Evolutionary conservation across 2,329 filamentous ascomycete genomes (phyloP).

Genomic region (Fusarium udum): DNA sequence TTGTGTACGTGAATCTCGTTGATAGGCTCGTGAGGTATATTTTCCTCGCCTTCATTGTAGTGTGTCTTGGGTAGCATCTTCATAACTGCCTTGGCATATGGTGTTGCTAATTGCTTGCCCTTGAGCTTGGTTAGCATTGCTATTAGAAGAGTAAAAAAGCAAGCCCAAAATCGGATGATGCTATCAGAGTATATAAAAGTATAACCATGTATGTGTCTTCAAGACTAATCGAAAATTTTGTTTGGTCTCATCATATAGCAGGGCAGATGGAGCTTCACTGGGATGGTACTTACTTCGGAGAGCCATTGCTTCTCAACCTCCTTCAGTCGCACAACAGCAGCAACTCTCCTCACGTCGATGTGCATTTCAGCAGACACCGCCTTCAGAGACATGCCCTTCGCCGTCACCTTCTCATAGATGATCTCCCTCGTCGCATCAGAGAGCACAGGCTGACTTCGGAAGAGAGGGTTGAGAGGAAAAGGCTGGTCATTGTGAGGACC

Average conservation of each 20-base stretch:
- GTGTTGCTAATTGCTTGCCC: slow-evolving; percentile 79
- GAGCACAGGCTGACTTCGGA: slow-evolving; percentile 76
- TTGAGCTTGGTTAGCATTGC: slow-evolving; percentile 51
- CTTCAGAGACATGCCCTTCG: slow-evolving; percentile 74
- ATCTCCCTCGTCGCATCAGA: slow-evolving; percentile 76
- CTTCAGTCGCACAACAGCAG: slow-evolving; percentile 85
- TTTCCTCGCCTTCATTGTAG: slow-evolving; percentile 61
- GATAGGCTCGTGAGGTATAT: slow-evolving; percentile 64
- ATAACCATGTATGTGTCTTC: slow-evolving; percentile 94
- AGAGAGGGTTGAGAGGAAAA: slow-evolving; percentile 79
- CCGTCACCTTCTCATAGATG: slow-evolving; percentile 75
- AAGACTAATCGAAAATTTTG: slow-evolving; percentile 99
- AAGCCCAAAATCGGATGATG: slow-evolving; percentile 16
- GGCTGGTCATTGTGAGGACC: slow-evolving; percentile 58
- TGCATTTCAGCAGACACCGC: slow-evolving; percentile 79
- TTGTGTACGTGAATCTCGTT: slow-evolving; percentile 73
- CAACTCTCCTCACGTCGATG: slow-evolving; percentile 85
- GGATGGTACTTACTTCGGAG: slow-evolving; percentile 70
- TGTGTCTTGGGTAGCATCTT: slow-evolving; percentile 81
- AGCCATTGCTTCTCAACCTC: slow-evolving; percentile 84
- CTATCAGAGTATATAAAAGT: slow-evolving; percentile 50
- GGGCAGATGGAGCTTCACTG: background rate
- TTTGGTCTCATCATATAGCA: slow-evolving; percentile 67
- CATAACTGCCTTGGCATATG: slow-evolving; percentile 80
- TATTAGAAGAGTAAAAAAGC: background rate